These are phyloP conservation scores for Ogataea dorogensis DNA, from an alignment of 805 yeast species.

Conservation along the genomic window DNA sequence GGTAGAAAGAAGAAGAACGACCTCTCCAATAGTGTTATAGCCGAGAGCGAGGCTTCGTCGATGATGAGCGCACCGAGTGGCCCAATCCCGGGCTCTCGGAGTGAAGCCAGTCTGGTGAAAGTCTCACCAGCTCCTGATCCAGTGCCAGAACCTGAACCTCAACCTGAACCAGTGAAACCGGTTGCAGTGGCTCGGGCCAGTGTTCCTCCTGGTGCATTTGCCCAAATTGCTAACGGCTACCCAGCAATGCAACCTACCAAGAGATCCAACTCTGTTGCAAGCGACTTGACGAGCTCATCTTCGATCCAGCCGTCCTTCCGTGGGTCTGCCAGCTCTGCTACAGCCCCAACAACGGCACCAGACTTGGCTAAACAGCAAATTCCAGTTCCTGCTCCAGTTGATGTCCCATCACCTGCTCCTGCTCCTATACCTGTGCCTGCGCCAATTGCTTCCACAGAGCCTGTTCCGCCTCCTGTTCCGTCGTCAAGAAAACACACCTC, in stretches of 20 bases:
- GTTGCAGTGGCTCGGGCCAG: too few species aligned
- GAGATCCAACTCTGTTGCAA: conserved; percentile 27
- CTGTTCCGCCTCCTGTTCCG: conserved; percentile 36
- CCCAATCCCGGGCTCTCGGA: neutral
- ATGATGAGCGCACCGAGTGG: conserved; percentile 18
- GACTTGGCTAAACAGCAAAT: conserved; percentile 6
- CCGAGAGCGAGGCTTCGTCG: conserved; percentile 35
- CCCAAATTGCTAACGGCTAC: conserved; percentile 14
- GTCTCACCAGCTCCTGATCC: conserved; percentile 4
- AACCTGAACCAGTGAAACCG: conserved; percentile 1
- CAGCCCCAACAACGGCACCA: conserved; percentile 22
- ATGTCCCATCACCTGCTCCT: too few species aligned
- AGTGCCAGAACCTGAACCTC: neutral
- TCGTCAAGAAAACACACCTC: conserved; percentile 32
- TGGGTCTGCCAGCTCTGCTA: conserved; percentile 13
- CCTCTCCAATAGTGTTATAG: conserved; percentile 24
- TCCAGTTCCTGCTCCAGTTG: conserved; percentile 1
- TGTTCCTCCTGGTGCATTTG: conserved; percentile 6
- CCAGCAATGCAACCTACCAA: conserved; percentile 35
- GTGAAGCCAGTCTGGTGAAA: conserved; percentile 2
- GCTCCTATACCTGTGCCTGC: conserved; percentile 19
- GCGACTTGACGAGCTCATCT: conserved; percentile 16
- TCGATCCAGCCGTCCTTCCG: conserved; percentile 27
- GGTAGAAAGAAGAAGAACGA: conserved; percentile 48
- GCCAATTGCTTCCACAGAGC: conserved; percentile 7